These are phyloP conservation scores for Pezicula radicicola DNA, from an alignment of 2,329 filamentous ascomycete species.

Conservation along the genomic window DNA sequence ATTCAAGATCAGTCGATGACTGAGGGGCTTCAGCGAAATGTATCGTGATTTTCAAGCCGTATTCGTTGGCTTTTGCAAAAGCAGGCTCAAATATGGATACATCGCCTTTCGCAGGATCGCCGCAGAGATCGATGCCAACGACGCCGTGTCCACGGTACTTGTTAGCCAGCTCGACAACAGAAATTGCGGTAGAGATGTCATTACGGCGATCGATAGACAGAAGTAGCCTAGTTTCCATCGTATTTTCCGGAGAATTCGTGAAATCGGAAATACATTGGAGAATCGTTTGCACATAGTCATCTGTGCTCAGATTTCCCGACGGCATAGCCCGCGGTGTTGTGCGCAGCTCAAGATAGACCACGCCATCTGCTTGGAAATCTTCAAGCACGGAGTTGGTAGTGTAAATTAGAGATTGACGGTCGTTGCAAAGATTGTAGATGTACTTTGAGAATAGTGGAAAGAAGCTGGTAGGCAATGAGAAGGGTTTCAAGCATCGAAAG, in stretches of 20 bases:
- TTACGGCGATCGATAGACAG: slow-evolving; percentile 71
- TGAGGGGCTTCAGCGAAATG: slow-evolving; percentile 73
- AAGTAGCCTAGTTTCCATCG: slow-evolving; percentile 63
- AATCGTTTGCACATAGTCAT: slow-evolving; percentile 64
- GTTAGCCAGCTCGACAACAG: slow-evolving; percentile 62
- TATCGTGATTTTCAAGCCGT: slow-evolving; percentile 63
- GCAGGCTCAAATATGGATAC: slow-evolving; percentile 56
- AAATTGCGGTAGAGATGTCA: slow-evolving; percentile 52
- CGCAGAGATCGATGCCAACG: slow-evolving; percentile 76
- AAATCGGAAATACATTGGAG: slow-evolving; percentile 58
- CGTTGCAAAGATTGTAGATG: slow-evolving; percentile 73
- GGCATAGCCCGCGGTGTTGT: slow-evolving; percentile 71
- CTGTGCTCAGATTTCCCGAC: slow-evolving; percentile 45
- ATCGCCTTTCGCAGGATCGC: slow-evolving; percentile 64
- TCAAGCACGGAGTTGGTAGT: slow-evolving; percentile 63
- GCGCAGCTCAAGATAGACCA: slow-evolving; percentile 75
- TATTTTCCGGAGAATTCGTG: slow-evolving; percentile 21
- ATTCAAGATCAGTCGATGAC: slow-evolving; percentile 56
- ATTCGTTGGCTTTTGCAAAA: slow-evolving; percentile 52
- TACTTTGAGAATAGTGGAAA: slow-evolving; percentile 76
- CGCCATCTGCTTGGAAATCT: slow-evolving; percentile 67
- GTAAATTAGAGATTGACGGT: slow-evolving; percentile 53
- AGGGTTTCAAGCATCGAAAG: neutral
- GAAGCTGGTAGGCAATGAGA: slow-evolving; percentile 49
- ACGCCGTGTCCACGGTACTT: slow-evolving; percentile 52